Evolutionary conservation across 2,329 filamentous ascomycete species (phyloP), one percentile per base, ranked within the genome.

Genomic region (Septoria petroselini): DNA sequence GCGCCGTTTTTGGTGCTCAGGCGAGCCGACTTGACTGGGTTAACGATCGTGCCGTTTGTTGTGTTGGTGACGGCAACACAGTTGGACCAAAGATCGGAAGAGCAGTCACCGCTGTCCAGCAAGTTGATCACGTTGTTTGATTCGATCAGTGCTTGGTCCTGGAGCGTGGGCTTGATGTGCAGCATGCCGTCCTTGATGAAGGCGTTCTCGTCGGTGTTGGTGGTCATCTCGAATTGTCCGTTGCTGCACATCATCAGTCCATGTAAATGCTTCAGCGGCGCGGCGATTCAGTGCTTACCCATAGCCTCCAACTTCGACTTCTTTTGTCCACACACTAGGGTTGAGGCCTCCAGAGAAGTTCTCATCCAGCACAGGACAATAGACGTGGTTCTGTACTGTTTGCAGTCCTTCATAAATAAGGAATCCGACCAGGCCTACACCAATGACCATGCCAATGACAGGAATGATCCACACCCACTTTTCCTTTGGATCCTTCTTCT

Each of bases 381-480:
- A 89, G 41, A 83, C 82, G 73, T 91, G 84, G 62, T 84, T 81
- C 29, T 86, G 78, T 2, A 93, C 86, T 48, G 81, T 84, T 41
- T 72, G 71, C 31, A 91, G 66, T 3, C 88, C 88, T 58, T 91
- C 84, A 76, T 83, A 93, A 40, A 93, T 74, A 37, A 93, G 70
- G 61, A 91, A 80, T 1, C 77, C 87, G 1, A 84, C 80, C 33
- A 91, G 71, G 2, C 68, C 79, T 29, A 91, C 66, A 11, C 88
- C 88, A 11, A 90, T 53, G 2, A 83, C 40, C 41, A 93, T 80
- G 39, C 87, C 88, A 18, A 88, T 66, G 34, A 90, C 65, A 2
- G 88, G 88, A 50, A 94, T 78, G 55, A 91, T 89, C 2, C 84
- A 90, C 7, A 88, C 83, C 88, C 88, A 93, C 73, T 89, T 93